Evolutionary conservation across 2,329 filamentous ascomycete species (phyloP).

Genomic region (Ceratocystis albifundus): DNA sequence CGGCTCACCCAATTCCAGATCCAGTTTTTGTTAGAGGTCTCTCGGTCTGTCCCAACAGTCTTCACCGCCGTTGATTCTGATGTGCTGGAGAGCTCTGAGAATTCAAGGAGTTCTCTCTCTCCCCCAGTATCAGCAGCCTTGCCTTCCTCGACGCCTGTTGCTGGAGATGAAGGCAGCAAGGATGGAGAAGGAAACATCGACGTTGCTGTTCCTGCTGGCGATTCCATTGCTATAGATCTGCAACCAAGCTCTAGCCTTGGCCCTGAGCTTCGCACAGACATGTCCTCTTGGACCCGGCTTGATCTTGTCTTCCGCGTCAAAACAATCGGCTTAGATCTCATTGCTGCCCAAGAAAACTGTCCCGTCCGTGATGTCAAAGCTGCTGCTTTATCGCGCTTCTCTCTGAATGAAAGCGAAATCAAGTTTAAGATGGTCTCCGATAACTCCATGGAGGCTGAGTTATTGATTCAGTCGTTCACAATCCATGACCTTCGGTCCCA

Average conservation of each 20-base stretch:
- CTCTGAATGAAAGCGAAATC: slow-evolving; percentile 79
- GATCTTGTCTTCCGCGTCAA: slow-evolving; percentile 84
- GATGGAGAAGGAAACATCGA: slow-evolving; percentile 8
- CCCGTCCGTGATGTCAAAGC: slow-evolving; percentile 68
- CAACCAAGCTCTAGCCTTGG: slow-evolving; percentile 32
- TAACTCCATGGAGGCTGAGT: slow-evolving; percentile 79
- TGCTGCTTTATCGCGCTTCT: slow-evolving; percentile 85
- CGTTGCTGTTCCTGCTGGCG: slow-evolving; percentile 6
- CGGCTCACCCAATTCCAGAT: slow-evolving; percentile 82
- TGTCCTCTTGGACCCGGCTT: slow-evolving; percentile 78
- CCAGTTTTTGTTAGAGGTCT: slow-evolving; percentile 78
- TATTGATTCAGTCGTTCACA: slow-evolving; percentile 87
- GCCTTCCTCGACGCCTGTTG: slow-evolving; percentile 28
- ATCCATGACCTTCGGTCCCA: slow-evolving; percentile 82
- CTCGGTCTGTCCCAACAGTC: slow-evolving; percentile 73
- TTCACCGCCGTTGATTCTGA: slow-evolving; percentile 44
- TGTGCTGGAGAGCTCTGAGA: neutral
- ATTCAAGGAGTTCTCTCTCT: neutral
- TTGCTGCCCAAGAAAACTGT: slow-evolving; percentile 61
- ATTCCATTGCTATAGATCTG: slow-evolving; percentile 28
- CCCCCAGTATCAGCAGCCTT: neutral
- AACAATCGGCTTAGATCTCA: slow-evolving; percentile 76
- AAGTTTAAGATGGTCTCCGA: slow-evolving; percentile 92
- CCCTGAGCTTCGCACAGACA: slow-evolving; percentile 58
- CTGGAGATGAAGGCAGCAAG: neutral